Evolutionary conservation across 768 basidiomycete species (phyloP).

Genomic region (Stropharia rugosoannulata): DNA sequence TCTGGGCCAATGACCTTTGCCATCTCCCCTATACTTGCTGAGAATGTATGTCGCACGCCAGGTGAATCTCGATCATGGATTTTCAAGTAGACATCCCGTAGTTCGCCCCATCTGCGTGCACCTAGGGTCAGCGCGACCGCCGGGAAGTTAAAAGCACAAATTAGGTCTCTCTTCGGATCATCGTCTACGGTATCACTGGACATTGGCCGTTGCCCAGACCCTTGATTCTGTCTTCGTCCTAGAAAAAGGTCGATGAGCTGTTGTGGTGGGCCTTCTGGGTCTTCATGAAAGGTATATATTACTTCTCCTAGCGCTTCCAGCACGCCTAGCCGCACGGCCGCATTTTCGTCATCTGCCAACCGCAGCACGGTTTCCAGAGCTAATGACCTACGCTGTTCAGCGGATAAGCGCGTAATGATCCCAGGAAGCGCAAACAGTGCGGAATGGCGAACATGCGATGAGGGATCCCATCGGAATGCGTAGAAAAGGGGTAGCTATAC

Average conservation of each 20-base stretch:
- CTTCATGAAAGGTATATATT: conserved; percentile 74
- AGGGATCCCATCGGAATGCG: conserved; percentile 60
- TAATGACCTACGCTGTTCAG: conserved; percentile 54
- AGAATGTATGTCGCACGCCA: conserved; percentile 76
- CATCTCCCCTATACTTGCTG: conserved; percentile 87
- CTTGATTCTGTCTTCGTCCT: conserved; percentile 48
- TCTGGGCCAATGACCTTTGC: conserved; percentile 81
- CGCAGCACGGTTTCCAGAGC: conserved; percentile 65
- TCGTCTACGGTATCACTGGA: conserved; percentile 47
- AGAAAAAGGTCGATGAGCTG: conserved; percentile 79
- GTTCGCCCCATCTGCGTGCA: conserved; percentile 64
- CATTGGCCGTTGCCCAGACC: conserved; percentile 31
- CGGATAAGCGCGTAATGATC: conserved; percentile 65
- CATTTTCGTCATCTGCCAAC: conserved; percentile 61
- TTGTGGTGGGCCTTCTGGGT: conserved; percentile 65
- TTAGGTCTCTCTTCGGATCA: conserved; percentile 71
- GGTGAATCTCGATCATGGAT: conserved; percentile 59
- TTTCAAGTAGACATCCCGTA: conserved; percentile 66
- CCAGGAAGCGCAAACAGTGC: conserved; percentile 84
- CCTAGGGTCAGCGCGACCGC: conserved; percentile 88
- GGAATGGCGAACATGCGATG: conserved; percentile 86
- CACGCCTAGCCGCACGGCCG: conserved; percentile 73
- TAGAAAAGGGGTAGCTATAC: conserved; percentile 80
- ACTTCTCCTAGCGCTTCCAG: conserved; percentile 90
- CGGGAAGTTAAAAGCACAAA: conserved; percentile 90